phyloP scores from a whole-genome alignment of 73 alveolate species.

The Paramecium bursaria region DNA sequence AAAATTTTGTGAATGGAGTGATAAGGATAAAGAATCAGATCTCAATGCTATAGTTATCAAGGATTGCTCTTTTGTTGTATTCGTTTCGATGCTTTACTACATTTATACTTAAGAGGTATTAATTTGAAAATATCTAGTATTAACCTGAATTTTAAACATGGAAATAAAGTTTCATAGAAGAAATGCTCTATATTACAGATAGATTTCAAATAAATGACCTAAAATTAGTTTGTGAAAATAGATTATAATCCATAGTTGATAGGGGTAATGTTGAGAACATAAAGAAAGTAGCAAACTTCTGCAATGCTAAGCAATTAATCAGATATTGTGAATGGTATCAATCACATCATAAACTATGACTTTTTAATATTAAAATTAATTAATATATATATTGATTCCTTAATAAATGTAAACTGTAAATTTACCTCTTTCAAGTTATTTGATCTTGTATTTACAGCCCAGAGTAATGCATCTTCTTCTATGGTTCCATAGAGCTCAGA shows the following conservation, averaged over 20 bases:
- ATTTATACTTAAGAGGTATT: constrained; percentile 85
- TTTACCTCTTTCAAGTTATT: too few relatives aligned
- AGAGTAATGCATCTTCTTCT: too few relatives aligned
- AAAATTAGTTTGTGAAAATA: constrained; percentile 74
- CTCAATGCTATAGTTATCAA: constrained; percentile 74
- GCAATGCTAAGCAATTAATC: constrained; percentile 74
- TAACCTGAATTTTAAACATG: constrained; percentile 62
- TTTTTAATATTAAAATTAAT: too few relatives aligned
- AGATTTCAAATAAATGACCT: constrained; percentile 78
- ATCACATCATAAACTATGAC: neutral
- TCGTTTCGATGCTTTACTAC: constrained; percentile 72
- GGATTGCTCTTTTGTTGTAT: constrained; percentile 72
- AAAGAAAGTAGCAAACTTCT: constrained; percentile 73
- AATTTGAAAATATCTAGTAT: constrained; percentile 78
- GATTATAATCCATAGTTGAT: constrained; percentile 60
- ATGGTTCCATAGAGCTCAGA: too few relatives aligned
- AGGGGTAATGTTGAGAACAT: constrained; percentile 65
- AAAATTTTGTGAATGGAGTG: constrained; percentile 72
- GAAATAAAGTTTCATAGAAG: constrained; percentile 72
- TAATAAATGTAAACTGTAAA: too few relatives aligned
- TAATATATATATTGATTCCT: too few relatives aligned
- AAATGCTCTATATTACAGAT: constrained; percentile 83
- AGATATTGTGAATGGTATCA: constrained; percentile 84
- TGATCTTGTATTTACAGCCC: too few relatives aligned
- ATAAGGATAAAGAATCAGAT: constrained; percentile 76